Conservation (phyloP, 768 basidiomycete genomes). For the Boletus tylopilopsis region DNA sequence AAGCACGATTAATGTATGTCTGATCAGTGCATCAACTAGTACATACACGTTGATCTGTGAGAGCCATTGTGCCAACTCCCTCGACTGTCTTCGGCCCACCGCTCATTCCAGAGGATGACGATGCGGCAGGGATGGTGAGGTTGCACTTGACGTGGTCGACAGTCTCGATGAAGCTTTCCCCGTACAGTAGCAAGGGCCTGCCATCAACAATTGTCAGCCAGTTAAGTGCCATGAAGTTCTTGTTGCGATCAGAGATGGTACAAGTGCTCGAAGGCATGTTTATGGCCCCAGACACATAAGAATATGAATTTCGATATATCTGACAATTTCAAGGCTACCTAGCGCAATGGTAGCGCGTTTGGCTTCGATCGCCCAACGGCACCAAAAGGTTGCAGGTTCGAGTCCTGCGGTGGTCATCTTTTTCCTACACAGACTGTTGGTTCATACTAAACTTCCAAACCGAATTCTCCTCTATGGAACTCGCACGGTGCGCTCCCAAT, state of each 20-base stretch:
- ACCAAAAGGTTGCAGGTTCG: constrained; percentile 98
- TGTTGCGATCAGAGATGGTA: not conserved
- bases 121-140: constrained; percentile 54
- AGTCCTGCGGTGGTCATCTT: constrained; percentile 85
- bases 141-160: constrained; percentile 58
- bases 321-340: constrained; percentile 49
- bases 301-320: not conserved
- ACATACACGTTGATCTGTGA: constrained; percentile 74
- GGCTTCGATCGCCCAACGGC: constrained; percentile 75
- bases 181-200: constrained; percentile 58
- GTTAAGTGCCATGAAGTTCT: constrained; percentile 64
- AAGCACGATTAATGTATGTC: constrained; percentile 5
- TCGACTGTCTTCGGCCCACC: constrained; percentile 56
- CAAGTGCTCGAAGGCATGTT: not conserved
- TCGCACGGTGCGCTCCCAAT: constrained; percentile 61
- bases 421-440: constrained; percentile 6
- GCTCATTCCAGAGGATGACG: constrained; percentile 47
- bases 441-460: constrained; percentile 6
- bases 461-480: constrained; percentile 41
- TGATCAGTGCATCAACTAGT: not conserved
- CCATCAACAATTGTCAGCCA: constrained; percentile 64
- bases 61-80: constrained; percentile 52
- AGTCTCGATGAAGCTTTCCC: constrained; percentile 56
- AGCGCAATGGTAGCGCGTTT: constrained; percentile 95
- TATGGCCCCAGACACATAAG: not conserved